Evolutionary conservation across 495 filamentous ascomycete genomes (phyloP), one percentile per base, ranked within the genome.

Genomic region (Penicillium samsonianum): DNA sequence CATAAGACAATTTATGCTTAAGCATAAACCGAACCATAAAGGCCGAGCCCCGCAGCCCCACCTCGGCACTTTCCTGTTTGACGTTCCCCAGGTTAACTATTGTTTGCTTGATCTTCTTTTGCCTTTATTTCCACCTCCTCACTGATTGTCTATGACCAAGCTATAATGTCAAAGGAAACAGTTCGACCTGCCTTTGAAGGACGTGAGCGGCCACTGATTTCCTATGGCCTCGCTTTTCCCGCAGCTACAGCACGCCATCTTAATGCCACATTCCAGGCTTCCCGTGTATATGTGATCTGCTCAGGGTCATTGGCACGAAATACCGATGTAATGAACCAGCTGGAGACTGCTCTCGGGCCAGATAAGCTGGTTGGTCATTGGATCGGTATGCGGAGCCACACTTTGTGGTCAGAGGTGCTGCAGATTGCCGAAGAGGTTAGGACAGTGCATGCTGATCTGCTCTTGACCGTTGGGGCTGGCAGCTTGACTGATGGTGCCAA

Each of bases 401-500:
- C 83, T 3, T 73, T 79, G 31, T 86, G 76, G 78, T 80, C 80
- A 20, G 86, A 87, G 52, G 72, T 87, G 3, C 55, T 87, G 3
- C 74, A 82, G 38, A 80, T 87, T 30, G 65, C 75, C 11, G 63
- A 74, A 4, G 82, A 87, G 8, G 69, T 79, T 1, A 64, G 73
- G n/a, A 63, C 64, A 17, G 70, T 70, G 16, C 53, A 76, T 10
- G 80, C 79, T 4, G 85, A 89, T 73, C 62, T 80, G 26, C 65
- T 88, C 37, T 62, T 89, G 33, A 88, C 84, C 0, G 69, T 88
- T 3, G 85, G 86, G 30, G 85, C 76, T 14, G 85, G 85, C 0
- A 83, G 79, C 33, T 62, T 87, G 59, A 84, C 83, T 1, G 86
- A 88, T 64, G 83, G 71, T 0, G 82, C 83, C 3, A 88, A 87